Conservation (phyloP, 169 alveolate species). For the Toxoplasma gondii region DNA sequence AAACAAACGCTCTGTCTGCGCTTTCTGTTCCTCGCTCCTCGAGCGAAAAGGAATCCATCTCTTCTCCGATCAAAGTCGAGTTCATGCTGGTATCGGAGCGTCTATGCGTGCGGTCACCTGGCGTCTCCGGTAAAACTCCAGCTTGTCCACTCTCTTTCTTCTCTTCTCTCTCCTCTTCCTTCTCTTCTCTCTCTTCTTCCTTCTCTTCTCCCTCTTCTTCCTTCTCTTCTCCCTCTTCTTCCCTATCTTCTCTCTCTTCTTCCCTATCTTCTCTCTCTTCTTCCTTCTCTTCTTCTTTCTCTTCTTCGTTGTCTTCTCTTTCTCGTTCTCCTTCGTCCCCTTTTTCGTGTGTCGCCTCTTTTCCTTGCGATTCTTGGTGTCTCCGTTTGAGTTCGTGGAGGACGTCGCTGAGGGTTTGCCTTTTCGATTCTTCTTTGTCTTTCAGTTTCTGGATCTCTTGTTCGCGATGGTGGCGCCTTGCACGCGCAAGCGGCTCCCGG, state of each 20-base stretch:
- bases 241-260: not conserved
- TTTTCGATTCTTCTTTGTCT: not conserved
- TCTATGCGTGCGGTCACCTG: no score
- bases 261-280: constrained; percentile 22
- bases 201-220: not conserved
- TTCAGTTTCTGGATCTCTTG: not conserved
- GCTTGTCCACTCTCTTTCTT: no score
- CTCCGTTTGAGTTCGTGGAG: not conserved
- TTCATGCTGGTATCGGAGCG: no score
- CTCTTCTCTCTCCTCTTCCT: no score
- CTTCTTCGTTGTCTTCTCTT: constrained; percentile 30
- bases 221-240: not conserved
- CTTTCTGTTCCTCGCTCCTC: no score
- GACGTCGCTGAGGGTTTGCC: not conserved
- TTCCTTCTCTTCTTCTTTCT: constrained; percentile 41
- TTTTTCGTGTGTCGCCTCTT: not conserved
- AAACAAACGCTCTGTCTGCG: no score
- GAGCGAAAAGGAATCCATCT: no score
- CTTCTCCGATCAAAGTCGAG: no score
- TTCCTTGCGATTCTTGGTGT: not conserved
- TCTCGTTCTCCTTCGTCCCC: not conserved
- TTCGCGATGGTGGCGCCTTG: not conserved
- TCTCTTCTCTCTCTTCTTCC: not conserved
- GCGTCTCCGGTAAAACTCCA: no score
- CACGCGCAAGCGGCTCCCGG: not conserved